Conservation (phyloP, 768 basidiomycete genomes). For the Pleurotus ostreatus region DNA sequence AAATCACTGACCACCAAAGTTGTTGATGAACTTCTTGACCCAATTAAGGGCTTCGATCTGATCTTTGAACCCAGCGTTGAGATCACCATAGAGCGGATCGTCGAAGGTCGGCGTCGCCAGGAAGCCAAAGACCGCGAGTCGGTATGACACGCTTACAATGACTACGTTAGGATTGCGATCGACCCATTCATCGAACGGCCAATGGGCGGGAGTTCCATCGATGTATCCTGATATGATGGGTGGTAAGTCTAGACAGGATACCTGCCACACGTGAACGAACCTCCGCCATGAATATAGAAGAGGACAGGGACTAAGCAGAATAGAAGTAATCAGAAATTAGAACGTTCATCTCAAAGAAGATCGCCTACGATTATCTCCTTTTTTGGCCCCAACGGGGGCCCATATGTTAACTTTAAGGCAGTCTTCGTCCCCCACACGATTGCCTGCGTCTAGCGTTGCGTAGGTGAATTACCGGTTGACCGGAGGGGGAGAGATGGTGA, state of each 20-base stretch:
- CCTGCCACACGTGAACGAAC: conserved; percentile 14
- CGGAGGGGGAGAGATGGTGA: neutral
- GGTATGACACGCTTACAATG: neutral
- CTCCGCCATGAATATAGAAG: conserved; percentile 48
- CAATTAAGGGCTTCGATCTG: conserved; percentile 39
- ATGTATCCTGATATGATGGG: conserved; percentile 36
- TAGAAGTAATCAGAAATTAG: too few species aligned
- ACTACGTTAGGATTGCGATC: conserved; percentile 29
- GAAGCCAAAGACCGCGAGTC: conserved; percentile 31
- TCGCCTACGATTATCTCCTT: conserved; percentile 42
- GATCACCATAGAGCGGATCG: neutral
- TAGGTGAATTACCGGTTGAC: neutral
- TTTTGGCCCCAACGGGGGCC: conserved; percentile 43
- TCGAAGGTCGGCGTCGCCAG: conserved; percentile 32
- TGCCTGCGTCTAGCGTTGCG: conserved; percentile 42
- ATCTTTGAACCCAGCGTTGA: conserved; percentile 4
- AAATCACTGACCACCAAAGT: conserved; percentile 42
- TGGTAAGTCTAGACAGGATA: neutral
- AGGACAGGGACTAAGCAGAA: conserved; percentile 35
- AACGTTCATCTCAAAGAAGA: too few species aligned
- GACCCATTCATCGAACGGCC: conserved; percentile 65
- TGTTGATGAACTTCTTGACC: conserved; percentile 50
- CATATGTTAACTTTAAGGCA: conserved; percentile 66
- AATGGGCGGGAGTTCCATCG: conserved; percentile 56
- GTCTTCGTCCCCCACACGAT: conserved; percentile 63